Conservation (phyloP, 495 filamentous ascomycete species). For the Amorphotheca resinae region DNA sequence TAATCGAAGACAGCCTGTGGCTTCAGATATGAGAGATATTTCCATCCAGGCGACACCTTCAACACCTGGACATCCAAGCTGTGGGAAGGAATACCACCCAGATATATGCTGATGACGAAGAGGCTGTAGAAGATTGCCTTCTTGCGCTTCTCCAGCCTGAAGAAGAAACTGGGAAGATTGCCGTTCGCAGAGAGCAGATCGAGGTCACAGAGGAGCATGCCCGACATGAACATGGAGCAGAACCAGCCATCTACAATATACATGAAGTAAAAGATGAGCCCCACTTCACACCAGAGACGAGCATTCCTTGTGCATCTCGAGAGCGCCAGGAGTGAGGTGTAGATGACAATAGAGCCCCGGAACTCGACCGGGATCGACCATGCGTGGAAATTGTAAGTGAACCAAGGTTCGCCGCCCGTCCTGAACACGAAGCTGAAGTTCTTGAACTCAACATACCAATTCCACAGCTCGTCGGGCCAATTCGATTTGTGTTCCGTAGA, state of each 20-base stretch:
- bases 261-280: constrained; percentile 42
- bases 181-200: constrained; percentile 30
- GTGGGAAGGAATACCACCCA: constrained; percentile 36
- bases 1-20: constrained; percentile 39
- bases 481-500: constrained; percentile 24
- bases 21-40: constrained; percentile 33
- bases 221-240: constrained; percentile 31
- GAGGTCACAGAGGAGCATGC: constrained; percentile 37
- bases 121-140: constrained; percentile 31
- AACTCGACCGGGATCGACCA: constrained; percentile 66
- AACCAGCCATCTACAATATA: constrained; percentile 36
- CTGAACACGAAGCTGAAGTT: constrained; percentile 46
- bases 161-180: constrained; percentile 28
- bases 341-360: constrained; percentile 49
- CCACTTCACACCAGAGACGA: constrained; percentile 31
- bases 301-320: constrained; percentile 33
- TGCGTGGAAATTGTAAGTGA: constrained; percentile 48
- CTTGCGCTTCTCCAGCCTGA: constrained; percentile 28
- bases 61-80: constrained; percentile 24
- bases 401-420: constrained; percentile 31
- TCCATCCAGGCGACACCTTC: constrained; percentile 30
- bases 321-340: constrained; percentile 44
- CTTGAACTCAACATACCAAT: constrained; percentile 44
- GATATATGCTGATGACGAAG: constrained; percentile 28
- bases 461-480: constrained; percentile 33